These are phyloP conservation scores for Metroxylon sagu DNA, from an alignment of 176 grass and related monocot species.

Conservation along the genomic window DNA sequence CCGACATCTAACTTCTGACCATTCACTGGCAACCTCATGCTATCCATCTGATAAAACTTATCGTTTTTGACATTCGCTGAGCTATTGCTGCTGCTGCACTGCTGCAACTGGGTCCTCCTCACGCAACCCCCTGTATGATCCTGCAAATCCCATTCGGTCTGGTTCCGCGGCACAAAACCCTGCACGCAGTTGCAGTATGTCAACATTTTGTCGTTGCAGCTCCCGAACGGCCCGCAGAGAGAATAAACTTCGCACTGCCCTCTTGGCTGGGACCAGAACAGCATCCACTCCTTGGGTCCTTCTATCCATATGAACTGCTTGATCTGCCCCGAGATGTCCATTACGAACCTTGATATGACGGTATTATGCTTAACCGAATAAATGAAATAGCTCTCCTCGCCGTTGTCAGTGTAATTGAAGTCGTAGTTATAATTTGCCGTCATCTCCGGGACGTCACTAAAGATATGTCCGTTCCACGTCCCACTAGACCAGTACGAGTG, in stretches of 20 bases:
- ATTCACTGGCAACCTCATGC: conserved; percentile 28
- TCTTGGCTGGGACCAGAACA: conserved; percentile 15
- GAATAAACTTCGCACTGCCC: conserved; percentile 34
- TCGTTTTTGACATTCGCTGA: conserved; percentile 11
- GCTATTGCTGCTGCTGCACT: conserved; percentile 19
- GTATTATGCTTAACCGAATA: no score
- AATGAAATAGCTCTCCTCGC: no score
- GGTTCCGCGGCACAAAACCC: conserved; percentile 29
- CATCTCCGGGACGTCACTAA: no score
- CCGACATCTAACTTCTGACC: conserved; percentile 8
- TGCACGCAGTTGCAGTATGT: conserved; percentile 41
- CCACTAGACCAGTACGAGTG: no score
- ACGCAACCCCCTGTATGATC: conserved; percentile 40
- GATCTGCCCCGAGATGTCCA: no score
- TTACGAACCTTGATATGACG: no score
- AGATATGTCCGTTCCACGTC: no score
- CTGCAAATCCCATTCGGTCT: conserved; percentile 25
- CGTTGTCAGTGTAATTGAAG: no score
- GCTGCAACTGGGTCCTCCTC: conserved; percentile 31
- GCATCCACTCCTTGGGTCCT: no score
- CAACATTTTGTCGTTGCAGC: conserved; percentile 26
- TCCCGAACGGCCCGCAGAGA: conserved; percentile 44
- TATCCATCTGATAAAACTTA: conserved; percentile 31
- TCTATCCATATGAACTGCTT: no score
- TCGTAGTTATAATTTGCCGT: no score